Percentiles rank a stretch among this genome's conserved stretches.
phyloP scores from a whole-genome alignment of 495 filamentous ascomycete species.

The Aspergillus haitiensis region DNA sequence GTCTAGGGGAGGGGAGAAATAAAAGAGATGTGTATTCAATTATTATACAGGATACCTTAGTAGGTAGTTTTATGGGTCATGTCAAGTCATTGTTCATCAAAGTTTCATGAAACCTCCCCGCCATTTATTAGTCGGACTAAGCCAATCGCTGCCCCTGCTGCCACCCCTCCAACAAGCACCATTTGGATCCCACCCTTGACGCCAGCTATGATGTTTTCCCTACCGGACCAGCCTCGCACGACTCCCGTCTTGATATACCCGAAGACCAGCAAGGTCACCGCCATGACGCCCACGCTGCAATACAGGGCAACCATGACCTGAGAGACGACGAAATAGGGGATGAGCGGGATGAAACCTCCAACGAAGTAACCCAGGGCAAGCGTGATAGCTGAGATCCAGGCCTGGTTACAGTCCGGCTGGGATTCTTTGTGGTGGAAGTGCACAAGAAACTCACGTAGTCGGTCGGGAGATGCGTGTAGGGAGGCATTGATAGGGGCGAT shows the following conservation, averaged over 20 bases:
- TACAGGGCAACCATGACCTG: slow-evolving; percentile 59
- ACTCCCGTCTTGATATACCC: slow-evolving; percentile 69
- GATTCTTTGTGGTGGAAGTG: slow-evolving; percentile 56
- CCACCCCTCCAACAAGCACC: slow-evolving; percentile 64
- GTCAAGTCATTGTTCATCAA: no score
- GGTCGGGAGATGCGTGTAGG: slow-evolving; percentile 46
- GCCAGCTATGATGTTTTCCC: slow-evolving; percentile 42
- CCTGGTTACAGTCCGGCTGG: slow-evolving; percentile 52
- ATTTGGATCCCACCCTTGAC: slow-evolving; percentile 59
- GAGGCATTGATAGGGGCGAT: slow-evolving; percentile 46
- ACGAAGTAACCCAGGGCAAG: slow-evolving; percentile 72
- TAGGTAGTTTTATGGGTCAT: no score
- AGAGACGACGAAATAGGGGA: slow-evolving; percentile 69
- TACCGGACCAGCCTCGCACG: slow-evolving; percentile 40
- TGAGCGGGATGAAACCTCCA: slow-evolving; percentile 68
- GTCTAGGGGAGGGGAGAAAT: neutral
- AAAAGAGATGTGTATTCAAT: neutral
- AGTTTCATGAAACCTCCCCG: slow-evolving; percentile 19
- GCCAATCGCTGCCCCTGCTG: slow-evolving; percentile 63
- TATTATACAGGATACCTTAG: slow-evolving; percentile 1
- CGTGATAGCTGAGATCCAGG: slow-evolving; percentile 58
- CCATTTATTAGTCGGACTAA: slow-evolving; percentile 53
- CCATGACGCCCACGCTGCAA: slow-evolving; percentile 69
- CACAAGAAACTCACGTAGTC: slow-evolving; percentile 57
- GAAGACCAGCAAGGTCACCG: slow-evolving; percentile 65